Evolutionary conservation across 805 yeast species (phyloP).

Genomic region (Candida quercuum): DNA sequence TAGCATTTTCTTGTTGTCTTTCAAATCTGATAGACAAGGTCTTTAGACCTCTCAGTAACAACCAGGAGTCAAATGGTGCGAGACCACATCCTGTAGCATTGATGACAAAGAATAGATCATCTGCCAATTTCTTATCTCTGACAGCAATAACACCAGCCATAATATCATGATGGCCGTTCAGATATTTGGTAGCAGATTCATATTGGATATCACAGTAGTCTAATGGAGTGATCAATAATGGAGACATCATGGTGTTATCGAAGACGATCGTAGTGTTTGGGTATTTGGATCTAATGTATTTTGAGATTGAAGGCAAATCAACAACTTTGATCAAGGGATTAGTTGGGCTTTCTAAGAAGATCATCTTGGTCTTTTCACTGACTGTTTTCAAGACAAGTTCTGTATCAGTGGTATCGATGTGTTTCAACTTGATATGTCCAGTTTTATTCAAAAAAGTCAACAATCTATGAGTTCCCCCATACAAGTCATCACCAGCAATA

Average conservation of each 20-base stretch:
- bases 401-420: conserved; percentile 76
- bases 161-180: conserved; percentile 92
- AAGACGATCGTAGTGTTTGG: conserved; percentile 74
- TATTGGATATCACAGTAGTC: conserved; percentile 86
- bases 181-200: conserved; percentile 89
- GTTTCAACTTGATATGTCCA: conserved; percentile 61
- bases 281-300: conserved; percentile 58
- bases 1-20: conserved; percentile 80
- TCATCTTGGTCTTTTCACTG: conserved; percentile 58
- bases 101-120: conserved; percentile 66
- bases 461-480: conserved; percentile 90
- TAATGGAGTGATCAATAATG: conserved; percentile 77
- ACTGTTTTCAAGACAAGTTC: conserved; percentile 54
- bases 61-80: conserved; percentile 91
- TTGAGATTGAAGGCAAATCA: conserved; percentile 65
- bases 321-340: conserved; percentile 88
- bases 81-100: conserved; percentile 90
- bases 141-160: conserved; percentile 94
- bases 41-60: conserved; percentile 80
- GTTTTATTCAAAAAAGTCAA: conserved; percentile 64
- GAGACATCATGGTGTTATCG: conserved; percentile 97
- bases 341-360: conserved; percentile 87
- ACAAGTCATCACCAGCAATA: conserved; percentile 90
- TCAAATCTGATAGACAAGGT: conserved; percentile 83
- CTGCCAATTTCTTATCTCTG: conserved; percentile 56